Evolutionary conservation across 768 basidiomycete species (phyloP), one percentile per base, ranked within the genome.

Genomic region (Rhodotorula graminis): DNA sequence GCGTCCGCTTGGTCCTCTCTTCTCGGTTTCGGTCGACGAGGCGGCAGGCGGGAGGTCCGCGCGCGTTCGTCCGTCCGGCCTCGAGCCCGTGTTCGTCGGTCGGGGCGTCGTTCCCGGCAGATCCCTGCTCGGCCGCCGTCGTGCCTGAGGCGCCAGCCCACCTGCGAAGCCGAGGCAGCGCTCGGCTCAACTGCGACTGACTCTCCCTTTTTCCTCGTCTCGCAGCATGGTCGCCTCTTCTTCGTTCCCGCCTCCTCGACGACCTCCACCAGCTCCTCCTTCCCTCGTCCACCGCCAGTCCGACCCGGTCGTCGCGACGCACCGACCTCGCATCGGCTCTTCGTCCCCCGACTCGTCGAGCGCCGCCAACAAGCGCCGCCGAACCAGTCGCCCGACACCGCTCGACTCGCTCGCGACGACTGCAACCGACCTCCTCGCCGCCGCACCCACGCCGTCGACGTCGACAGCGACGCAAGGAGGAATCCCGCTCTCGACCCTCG

Each of bases 361-460:
- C 9, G 19, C 16, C 2, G 27, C 60, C 1, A 61, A 37, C 53
- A 72, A 72, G 55, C 71, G 71, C 3, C 58, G 62, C 2, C 42
- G 71, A 4, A 72, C 52, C 0, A 14, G 40, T 2, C 61, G 29
- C 8, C 50, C 25, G 5, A 56, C 63, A 0, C 49, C 71, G 0
- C 67, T 72, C 59, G 67, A 72, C 0, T 72, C 71, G 21, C 71
- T 72, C 63, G 71, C 67, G 0, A 29, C 58, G 0, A 69, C 71
- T 8, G 71, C 71, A 0, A n/a, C 59, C 3, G 27, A 61, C n/a
- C n/a, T 70, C 6, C 61, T 72, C 52, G 31, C 57, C 21, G 10
- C 62, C 16, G 37, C 49, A 37, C 16, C 37, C 6, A 9, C 15
- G 12, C 44, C 61, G 31, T 56, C 68, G 11, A 55, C 71, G 27